A percentile compares a stretch with the other conserved stretches of the same genome.
Evolutionary conservation across 1,284 basidiomycete genomes (phyloP).

Genomic region (Sutorius eximius): DNA sequence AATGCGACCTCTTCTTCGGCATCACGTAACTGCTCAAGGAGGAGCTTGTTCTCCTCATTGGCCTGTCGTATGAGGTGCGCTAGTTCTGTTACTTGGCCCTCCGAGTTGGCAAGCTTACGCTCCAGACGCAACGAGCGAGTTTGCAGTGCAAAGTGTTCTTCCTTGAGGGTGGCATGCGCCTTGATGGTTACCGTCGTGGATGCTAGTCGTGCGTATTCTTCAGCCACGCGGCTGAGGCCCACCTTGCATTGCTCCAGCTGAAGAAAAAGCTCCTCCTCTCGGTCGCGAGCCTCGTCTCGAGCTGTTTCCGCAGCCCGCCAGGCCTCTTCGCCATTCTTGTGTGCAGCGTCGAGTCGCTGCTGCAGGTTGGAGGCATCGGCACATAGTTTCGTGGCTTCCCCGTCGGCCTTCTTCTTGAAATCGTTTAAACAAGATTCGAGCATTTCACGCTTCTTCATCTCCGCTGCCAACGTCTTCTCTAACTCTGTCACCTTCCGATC

Average conservation of each 20-base stretch:
- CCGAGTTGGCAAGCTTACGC: constrained; percentile 66
- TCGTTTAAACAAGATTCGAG: constrained; percentile 48
- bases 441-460: constrained; percentile 51
- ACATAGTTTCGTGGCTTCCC: constrained; percentile 41
- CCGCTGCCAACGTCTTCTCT: constrained; percentile 49
- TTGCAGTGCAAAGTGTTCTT: constrained; percentile 42
- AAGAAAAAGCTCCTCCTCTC: constrained; percentile 45
- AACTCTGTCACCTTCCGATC: constrained; percentile 57
- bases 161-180: constrained; percentile 43
- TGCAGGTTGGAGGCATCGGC: constrained; percentile 38
- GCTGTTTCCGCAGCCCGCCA: constrained; percentile 31
- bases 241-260: constrained; percentile 51
- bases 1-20: constrained; percentile 41
- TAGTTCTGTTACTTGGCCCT: constrained; percentile 65
- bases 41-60: constrained; percentile 51
- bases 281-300: constrained; percentile 19
- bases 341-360: constrained; percentile 32
- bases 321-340: constrained; percentile 33
- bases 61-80: constrained; percentile 59
- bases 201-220: constrained; percentile 61
- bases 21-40: constrained; percentile 45
- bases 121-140: constrained; percentile 54
- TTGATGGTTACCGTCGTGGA: constrained; percentile 46
- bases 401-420: constrained; percentile 43
- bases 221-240: constrained; percentile 48